These are phyloP conservation scores for Cercospora sesami DNA, from an alignment of 2,329 filamentous ascomycete genomes.

Conservation along the genomic window DNA sequence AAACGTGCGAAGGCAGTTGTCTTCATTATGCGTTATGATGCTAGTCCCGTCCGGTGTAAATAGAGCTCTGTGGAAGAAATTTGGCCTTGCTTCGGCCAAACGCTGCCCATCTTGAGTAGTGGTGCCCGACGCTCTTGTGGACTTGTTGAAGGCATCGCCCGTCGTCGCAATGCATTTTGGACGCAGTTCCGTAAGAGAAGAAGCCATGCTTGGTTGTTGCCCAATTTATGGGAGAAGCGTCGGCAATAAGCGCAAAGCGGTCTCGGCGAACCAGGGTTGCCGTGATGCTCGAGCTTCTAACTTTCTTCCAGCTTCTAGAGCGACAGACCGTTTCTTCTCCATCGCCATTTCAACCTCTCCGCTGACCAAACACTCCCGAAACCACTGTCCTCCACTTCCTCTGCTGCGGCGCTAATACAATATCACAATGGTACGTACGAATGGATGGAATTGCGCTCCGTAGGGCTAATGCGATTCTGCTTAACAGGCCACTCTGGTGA, in stretches of 20 bases:
- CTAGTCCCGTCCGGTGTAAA: slow-evolving; percentile 58
- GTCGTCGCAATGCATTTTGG: slow-evolving; percentile 33
- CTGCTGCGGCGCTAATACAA: background rate
- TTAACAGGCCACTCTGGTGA: slow-evolving; percentile 61
- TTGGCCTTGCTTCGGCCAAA: slow-evolving; percentile 18
- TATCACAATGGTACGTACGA: slow-evolving; percentile 33
- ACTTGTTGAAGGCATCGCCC: slow-evolving; percentile 22
- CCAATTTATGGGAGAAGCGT: background rate
- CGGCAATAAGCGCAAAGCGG: slow-evolving; percentile 4
- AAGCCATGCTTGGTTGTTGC: slow-evolving; percentile 8
- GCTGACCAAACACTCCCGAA: slow-evolving; percentile 25
- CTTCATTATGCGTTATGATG: slow-evolving; percentile 55
- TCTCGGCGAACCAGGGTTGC: slow-evolving; percentile 9
- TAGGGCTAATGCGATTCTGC: slow-evolving; percentile 25
- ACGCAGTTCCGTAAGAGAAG: slow-evolving; percentile 2
- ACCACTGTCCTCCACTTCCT: slow-evolving; percentile 16
- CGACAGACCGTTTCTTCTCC: slow-evolving; percentile 3
- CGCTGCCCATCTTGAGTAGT: background rate
- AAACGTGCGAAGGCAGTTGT: slow-evolving; percentile 55
- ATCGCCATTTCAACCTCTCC: slow-evolving; percentile 9
- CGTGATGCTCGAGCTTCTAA: slow-evolving; percentile 10
- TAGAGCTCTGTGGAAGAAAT: slow-evolving; percentile 50
- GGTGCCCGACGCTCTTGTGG: background rate
- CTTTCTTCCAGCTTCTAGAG: slow-evolving; percentile 14
- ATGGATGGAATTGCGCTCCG: slow-evolving; percentile 12